Conservation (phyloP, 257 asterid species). For the Nicotiana undulata region DNA sequence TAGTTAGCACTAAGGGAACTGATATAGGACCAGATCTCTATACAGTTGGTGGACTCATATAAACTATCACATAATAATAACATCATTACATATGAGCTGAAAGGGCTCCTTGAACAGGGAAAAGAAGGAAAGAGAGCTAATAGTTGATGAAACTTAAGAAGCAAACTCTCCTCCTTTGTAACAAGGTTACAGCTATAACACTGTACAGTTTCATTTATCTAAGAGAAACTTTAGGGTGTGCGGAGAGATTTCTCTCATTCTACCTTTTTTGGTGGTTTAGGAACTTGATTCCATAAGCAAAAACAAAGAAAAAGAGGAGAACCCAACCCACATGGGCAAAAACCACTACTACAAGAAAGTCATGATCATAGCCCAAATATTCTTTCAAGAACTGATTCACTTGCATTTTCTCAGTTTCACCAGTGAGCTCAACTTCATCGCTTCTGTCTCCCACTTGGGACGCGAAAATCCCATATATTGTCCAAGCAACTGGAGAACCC, state of each 20-base stretch:
- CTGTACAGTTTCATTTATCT: not conserved
- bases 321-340: conserved; percentile 87
- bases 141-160: too few species aligned
- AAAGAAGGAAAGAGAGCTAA: too few species aligned
- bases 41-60: too few species aligned
- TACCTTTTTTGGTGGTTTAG: conserved; percentile 69
- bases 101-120: too few species aligned
- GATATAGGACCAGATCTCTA: too few species aligned
- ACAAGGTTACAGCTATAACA: too few species aligned
- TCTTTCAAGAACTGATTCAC: conserved; percentile 37
- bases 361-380: conserved; percentile 54
- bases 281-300: conserved; percentile 78
- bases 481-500: conserved; percentile 85
- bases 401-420: not conserved
- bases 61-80: too few species aligned
- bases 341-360: conserved; percentile 50
- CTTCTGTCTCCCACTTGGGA: conserved; percentile 60
- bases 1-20: too few species aligned
- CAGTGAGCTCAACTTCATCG: conserved; percentile 22
- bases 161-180: too few species aligned
- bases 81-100: too few species aligned
- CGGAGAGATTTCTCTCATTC: not conserved
- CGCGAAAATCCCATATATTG: conserved; percentile 52
- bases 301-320: conserved; percentile 65
- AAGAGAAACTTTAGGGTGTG: not conserved